These are phyloP conservation scores for Pelargonium citronellum DNA, from an alignment of 441 rosid genomes.

Conservation along the genomic window DNA sequence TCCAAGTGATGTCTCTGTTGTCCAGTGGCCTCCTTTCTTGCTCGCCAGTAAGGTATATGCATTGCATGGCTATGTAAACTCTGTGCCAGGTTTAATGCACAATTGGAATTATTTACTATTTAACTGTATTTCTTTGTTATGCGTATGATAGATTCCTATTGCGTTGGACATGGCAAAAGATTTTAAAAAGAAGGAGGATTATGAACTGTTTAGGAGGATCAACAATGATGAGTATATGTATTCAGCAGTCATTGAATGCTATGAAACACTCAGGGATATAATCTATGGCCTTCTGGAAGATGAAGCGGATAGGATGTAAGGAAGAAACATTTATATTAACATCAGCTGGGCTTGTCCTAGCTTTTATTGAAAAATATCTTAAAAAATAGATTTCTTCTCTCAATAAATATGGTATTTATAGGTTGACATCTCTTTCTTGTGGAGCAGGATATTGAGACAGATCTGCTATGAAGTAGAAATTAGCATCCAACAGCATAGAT, in stretches of 20 bases:
- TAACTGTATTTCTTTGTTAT: slow-evolving; percentile 21
- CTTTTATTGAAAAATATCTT: background rate
- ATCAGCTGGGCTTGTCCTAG: background rate
- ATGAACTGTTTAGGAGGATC: slow-evolving; percentile 73
- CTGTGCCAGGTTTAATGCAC: slow-evolving; percentile 13
- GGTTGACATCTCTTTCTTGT: slow-evolving; percentile 16
- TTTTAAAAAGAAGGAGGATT: slow-evolving; percentile 69
- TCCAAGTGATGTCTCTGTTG: slow-evolving; percentile 54
- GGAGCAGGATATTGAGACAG: slow-evolving; percentile 44
- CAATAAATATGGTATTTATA: background rate
- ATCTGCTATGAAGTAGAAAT: slow-evolving; percentile 50
- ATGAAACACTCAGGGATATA: slow-evolving; percentile 64
- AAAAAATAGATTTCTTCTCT: background rate
- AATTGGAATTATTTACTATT: background rate
- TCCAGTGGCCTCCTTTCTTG: slow-evolving; percentile 95
- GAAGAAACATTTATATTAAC: slow-evolving; percentile 9
- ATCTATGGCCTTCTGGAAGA: slow-evolving; percentile 61
- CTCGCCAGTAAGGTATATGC: slow-evolving; percentile 86
- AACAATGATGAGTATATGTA: slow-evolving; percentile 62
- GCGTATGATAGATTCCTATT: slow-evolving; percentile 68
- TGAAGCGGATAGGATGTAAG: slow-evolving; percentile 62
- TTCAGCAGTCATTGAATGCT: slow-evolving; percentile 76
- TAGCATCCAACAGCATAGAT: slow-evolving; percentile 43
- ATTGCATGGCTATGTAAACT: slow-evolving; percentile 18
- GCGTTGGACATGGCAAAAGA: slow-evolving; percentile 99